Percentiles rank a stretch among this genome's conserved stretches.
These are phyloP conservation scores for Ceriops decandra DNA, from an alignment of 345 rosid genomes.

Conservation along the genomic window DNA sequence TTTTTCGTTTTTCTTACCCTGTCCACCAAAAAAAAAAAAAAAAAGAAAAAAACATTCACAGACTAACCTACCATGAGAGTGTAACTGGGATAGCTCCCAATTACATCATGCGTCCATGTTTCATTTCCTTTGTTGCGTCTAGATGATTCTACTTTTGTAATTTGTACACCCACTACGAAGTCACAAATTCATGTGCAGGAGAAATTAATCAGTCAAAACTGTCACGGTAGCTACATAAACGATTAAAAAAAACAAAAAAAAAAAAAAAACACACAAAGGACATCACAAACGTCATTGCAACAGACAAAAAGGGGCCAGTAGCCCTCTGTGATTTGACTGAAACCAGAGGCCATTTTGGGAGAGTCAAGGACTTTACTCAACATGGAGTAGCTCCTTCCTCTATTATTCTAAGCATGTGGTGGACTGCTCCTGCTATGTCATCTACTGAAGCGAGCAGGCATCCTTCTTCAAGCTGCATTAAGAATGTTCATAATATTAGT, in stretches of 20 bases:
- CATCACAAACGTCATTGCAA: not conserved
- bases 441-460: conserved; percentile 77
- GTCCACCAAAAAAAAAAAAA: too few relatives aligned
- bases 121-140: not conserved
- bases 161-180: not conserved
- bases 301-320: conserved; percentile 2
- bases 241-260: not conserved
- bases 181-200: not conserved
- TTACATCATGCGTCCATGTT: too few relatives aligned
- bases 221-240: too few relatives aligned
- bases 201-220: not conserved
- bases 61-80: too few relatives aligned
- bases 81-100: too few relatives aligned
- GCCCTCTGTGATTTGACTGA: conserved; percentile 12
- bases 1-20: too few relatives aligned
- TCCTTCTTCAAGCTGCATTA: conserved; percentile 76
- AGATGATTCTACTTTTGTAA: not conserved
- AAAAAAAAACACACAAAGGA: too few relatives aligned
- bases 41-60: too few relatives aligned
- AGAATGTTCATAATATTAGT: conserved; percentile 18
- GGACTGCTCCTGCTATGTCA: conserved; percentile 85
- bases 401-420: conserved; percentile 73
- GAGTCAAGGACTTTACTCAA: conserved; percentile 11
- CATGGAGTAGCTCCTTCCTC: conserved; percentile 43
- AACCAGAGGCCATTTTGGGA: conserved; percentile 21